These are phyloP conservation scores for Magnaporthiopsis rhizophila DNA, from an alignment of 2,329 filamentous ascomycete species.

Conservation along the genomic window DNA sequence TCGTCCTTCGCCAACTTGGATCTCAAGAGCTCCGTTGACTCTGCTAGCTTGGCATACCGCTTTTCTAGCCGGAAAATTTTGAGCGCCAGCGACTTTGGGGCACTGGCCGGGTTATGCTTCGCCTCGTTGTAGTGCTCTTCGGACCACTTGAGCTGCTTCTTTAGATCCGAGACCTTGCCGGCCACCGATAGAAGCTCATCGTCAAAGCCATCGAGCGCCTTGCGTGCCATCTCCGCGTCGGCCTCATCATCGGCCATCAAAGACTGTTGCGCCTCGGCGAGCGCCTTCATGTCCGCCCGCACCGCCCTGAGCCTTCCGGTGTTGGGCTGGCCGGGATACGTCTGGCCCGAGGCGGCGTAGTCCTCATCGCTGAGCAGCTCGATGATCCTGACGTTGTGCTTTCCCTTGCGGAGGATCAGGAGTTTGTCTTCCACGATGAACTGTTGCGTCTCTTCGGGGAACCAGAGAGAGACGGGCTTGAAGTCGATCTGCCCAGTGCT, in stretches of 20 bases:
- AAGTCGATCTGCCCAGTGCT: constrained; percentile 46
- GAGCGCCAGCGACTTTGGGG: constrained; percentile 12
- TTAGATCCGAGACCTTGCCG: constrained; percentile 23
- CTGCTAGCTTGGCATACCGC: background rate
- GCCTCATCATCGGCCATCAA: background rate
- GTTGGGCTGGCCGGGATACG: constrained; percentile 45
- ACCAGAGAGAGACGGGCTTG: constrained; percentile 53
- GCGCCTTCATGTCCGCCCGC: constrained; percentile 19
- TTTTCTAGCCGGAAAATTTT: constrained; percentile 14
- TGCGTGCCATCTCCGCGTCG: background rate
- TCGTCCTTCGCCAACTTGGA: background rate
- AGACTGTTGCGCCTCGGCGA: constrained; percentile 9
- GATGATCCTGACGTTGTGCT: constrained; percentile 54
- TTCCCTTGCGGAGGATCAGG: constrained; percentile 54
- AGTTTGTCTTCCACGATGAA: constrained; percentile 53
- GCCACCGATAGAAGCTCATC: constrained; percentile 7
- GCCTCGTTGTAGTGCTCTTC: constrained; percentile 13
- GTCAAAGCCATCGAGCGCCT: background rate
- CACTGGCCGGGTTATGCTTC: constrained; percentile 7
- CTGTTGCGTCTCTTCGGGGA: constrained; percentile 45
- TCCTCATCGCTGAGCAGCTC: constrained; percentile 50
- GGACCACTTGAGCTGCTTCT: constrained; percentile 19
- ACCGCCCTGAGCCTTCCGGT: constrained; percentile 40
- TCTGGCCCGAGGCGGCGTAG: constrained; percentile 38
- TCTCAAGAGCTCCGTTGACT: background rate